Base-by-base conservation (phyloP, 2,329 filamentous ascomycete genomes). In the Claviceps quebecensis region DNA sequence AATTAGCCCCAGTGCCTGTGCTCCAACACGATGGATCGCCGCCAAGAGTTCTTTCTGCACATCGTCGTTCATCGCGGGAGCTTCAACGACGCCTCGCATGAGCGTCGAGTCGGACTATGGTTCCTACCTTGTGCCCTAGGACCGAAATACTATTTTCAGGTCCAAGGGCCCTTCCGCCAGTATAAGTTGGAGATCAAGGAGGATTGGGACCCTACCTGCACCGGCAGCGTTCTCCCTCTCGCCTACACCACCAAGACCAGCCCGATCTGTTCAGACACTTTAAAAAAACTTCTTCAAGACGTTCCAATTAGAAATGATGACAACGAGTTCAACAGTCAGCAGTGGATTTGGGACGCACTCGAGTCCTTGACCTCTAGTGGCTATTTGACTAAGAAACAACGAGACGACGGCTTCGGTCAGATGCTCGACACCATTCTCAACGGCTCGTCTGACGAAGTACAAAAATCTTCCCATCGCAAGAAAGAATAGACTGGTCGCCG, bases 391-490 rank as follows among this genome's bases (percentile, higher is more conserved):
- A 50, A 48, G 40, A 39, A 52, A 38, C 52, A 53, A 22, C 48
- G 43, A 37, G 55, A 55, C 17, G 29, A 52, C 2, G 51, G 54
- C 37, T 54, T 57, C 45, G 49, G 55, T 29, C 48, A 39, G 16
- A 52, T 56, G 55, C 51, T 57, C 13, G 51, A 54, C 44, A 52
- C 49, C 17, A 46, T 57, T 40, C 53, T 57, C 43, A 50, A 55
- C 17, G 54, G 55, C 26, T 56, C 54, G n/a, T 51, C 52, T 2
- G 55, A 57, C 36, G 55, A 57, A 49, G 36, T 49, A 37, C 47
- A 49, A 3, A n/a, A 49, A 44, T 16, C 47, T 36, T 40, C 11
- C n/a, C 47, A 49, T 41, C 26, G 39, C 38, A 49, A 40, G 17
- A n/a, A 48, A 13, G 37, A 29, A 38, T 40, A 48, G 17, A 19